phyloP scores from a whole-genome alignment of 176 grass and related monocot species.

The Elymus sibiricus region DNA sequence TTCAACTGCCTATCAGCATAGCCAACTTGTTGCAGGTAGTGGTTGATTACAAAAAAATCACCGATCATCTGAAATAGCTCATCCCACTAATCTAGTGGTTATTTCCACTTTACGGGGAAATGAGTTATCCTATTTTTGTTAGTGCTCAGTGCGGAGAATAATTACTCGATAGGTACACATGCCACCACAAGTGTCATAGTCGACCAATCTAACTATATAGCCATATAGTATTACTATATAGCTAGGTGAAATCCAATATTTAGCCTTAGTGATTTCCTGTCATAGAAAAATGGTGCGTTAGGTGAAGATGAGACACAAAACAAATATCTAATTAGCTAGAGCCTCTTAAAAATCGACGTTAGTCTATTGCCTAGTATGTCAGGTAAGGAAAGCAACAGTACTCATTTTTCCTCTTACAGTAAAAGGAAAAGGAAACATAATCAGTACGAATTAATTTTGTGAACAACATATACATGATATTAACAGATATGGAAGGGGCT shows the following conservation, averaged over 20 bases:
- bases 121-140: not conserved
- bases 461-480: too few species aligned
- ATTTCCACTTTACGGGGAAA: not conserved
- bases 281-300: not conserved
- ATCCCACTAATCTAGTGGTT: conserved; percentile 11
- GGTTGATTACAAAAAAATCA: not conserved
- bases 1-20: not conserved
- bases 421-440: not conserved
- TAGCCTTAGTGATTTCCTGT: not conserved
- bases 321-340: not conserved
- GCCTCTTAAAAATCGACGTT: not conserved
- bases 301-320: not conserved
- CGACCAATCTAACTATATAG: not conserved
- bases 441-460: too few species aligned
- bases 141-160: not conserved
- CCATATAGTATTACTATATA: not conserved
- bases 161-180: not conserved
- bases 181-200: not conserved
- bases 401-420: too few species aligned
- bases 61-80: conserved; percentile 10
- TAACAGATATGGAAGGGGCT: too few species aligned
- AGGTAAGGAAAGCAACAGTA: not conserved
- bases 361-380: not conserved
- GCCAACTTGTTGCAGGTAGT: not conserved
- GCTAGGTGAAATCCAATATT: not conserved